phyloP scores from a whole-genome alignment of 139 green algal genomes.

The Chlamydomonas schloesseri region DNA sequence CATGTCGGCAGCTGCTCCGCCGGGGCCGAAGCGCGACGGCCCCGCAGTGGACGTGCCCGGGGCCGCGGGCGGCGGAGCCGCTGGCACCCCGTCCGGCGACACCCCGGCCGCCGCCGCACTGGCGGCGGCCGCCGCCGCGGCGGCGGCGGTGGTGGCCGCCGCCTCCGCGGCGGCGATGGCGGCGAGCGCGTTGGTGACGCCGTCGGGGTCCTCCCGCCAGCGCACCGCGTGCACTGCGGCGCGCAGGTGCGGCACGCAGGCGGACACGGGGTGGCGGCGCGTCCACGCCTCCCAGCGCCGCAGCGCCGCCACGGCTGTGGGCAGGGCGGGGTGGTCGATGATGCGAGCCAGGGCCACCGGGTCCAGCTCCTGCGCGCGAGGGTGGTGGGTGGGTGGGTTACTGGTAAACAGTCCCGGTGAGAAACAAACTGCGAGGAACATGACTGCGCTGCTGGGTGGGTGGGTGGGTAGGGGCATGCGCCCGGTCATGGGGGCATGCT shows the following conservation, averaged over 20 bases:
- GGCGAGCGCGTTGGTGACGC: not conserved
- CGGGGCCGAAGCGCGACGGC: not conserved
- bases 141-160: not conserved
- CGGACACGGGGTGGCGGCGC: not conserved
- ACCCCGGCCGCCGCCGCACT: not conserved
- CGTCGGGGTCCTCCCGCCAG: not conserved
- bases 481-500: too few species aligned
- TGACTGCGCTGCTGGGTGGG: too few species aligned
- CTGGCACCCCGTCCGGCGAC: not conserved
- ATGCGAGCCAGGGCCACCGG: conserved; percentile 6
- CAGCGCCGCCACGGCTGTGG: not conserved
- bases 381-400: too few species aligned
- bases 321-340: conserved; percentile 18
- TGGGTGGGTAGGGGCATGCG: too few species aligned
- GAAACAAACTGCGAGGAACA: too few species aligned
- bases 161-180: not conserved
- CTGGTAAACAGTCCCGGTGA: too few species aligned
- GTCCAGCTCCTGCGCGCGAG: conserved; percentile 40
- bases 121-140: not conserved
- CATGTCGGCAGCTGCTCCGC: too few species aligned
- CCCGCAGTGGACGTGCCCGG: not conserved
- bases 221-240: not conserved
- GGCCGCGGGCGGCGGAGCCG: not conserved
- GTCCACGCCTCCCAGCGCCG: conserved; percentile 34
- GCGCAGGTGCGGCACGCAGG: conserved; percentile 18